Evolutionary conservation across 768 basidiomycete species (phyloP), one percentile per base, ranked within the genome.

Genomic region (Leccinum aurantiacum): DNA sequence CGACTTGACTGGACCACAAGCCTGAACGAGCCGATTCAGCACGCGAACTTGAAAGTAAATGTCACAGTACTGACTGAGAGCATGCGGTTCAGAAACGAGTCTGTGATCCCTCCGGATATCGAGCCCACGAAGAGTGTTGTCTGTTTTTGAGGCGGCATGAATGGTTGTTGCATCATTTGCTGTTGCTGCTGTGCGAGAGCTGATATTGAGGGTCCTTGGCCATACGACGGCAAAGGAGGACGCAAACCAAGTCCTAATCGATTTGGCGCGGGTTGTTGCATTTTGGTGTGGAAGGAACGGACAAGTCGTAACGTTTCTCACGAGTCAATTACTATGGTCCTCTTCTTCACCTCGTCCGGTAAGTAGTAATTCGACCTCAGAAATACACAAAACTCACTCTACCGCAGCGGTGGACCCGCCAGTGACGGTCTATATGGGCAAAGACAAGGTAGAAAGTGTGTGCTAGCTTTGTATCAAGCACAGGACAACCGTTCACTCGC

Each of bases 391-490:
- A 51, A 25, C 63, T 64, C 24, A 61, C 31, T 24, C 4, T 1
- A 2, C 29, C 2, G 3, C 63, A 92, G 90, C 77, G 50, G 75
- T 79, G 15, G 72, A 83, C 49, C 91, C 93, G 2, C 78, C 90
- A 1, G 86, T 80, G 8, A 84, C 77, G 27, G 78, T 98, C 58
- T 98, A 96, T 75, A 97, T 98, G 95, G 95, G 96, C 29, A 87
- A 86, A 71, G 96, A 99, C 82, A 98, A 99, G 77, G 89, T 94
- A 61, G 93, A 97, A 78, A 94, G 92, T 94, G 67, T 69, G 89
- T 79, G 13, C 17, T 22, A 2, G 22, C 41, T n/a, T 51, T 38
- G 19, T 35, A n/a, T 7, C 24, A 17, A n/a, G 35, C 49, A 6
- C 52, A 22, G 27, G 29, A 9, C 58, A 57, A 57, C 58, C 52